Base-by-base conservation (phyloP, 1,139 yeast genomes). In the Lodderomyces jiufengensis region DNA sequence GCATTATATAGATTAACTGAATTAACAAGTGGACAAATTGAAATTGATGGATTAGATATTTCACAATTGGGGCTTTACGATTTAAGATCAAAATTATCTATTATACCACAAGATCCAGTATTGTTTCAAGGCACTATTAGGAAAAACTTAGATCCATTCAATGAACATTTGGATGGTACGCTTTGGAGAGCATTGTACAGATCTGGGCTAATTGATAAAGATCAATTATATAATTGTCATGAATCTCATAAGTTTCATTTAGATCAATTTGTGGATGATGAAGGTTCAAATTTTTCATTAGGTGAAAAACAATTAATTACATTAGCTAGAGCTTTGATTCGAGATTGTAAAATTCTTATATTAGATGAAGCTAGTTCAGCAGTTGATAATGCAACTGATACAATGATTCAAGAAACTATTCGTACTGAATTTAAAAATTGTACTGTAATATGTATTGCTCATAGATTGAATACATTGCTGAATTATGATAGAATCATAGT, bases 81-180 rank as follows among this genome's bases (percentile, higher is more conserved):
- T 44, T 70, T 92, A 47, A 80, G 98, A 45, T 65, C 82, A 70
- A 54, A 85, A 66, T 85, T 49, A 78, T 63, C 95, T 1, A 88
- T 88, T 48, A 88, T 88, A 56, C 97, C 97, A 10, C 97, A 88
- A 61, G 97, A 88, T 55, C 96, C 97, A 14, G 87, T 95, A 0
- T 63, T 88, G 50, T 88, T 88, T 59, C 71, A 84, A 9, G 96
- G 96, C 37, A 81, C 94, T 0, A 71, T 88, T 39, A 73, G 88
- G 49, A 72, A 81, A 28, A 88, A 88, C 52, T 66, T 88, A 53
- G 97, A 88, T 61, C 90, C 95, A 35, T 64, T 63, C 39, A 52
- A 52, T 24, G 55, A 61, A 41, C 52, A 55, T 40, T 34, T 55
- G 3, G 72, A 66, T 44, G 54, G 45, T 12, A 46, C 48, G 33